A percentile compares a stretch with the other conserved stretches of the same genome.
Evolutionary conservation across 1,284 basidiomycete genomes (phyloP).

Genomic region (Sanghuangporus baumii): DNA sequence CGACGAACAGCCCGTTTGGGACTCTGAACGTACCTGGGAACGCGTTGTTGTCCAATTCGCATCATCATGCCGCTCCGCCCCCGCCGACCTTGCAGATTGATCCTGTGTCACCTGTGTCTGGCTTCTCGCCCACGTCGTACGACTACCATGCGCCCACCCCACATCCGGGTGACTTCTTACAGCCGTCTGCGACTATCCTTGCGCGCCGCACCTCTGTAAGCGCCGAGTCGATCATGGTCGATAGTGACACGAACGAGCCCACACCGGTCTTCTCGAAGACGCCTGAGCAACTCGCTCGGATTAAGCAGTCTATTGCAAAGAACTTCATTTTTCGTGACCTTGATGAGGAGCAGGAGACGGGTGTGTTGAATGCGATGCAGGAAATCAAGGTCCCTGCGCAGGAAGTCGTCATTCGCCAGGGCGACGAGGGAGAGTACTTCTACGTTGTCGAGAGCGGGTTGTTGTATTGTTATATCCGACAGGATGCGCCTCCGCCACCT

Average conservation of each 20-base stretch:
- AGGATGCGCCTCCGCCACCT: slow-evolving; percentile 54
- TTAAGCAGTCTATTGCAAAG: slow-evolving; percentile 80
- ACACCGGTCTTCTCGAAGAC: slow-evolving; percentile 80
- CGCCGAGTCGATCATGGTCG: slow-evolving; percentile 92
- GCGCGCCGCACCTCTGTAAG: slow-evolving; percentile 92
- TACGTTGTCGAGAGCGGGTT: slow-evolving; percentile 93
- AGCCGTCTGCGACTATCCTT: slow-evolving; percentile 72
- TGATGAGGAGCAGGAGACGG: slow-evolving; percentile 92
- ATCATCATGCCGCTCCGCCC: slow-evolving; percentile 21
- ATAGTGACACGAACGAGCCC: slow-evolving; percentile 58
- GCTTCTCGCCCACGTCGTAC: slow-evolving; percentile 46
- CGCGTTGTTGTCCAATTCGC: slow-evolving; percentile 53
- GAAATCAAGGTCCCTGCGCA: slow-evolving; percentile 72
- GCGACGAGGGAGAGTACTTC: slow-evolving; percentile 95
- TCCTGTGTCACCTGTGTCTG: slow-evolving; percentile 53
- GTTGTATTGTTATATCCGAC: slow-evolving; percentile 83
- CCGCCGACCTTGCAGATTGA: slow-evolving; percentile 56
- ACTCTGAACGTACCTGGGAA: slow-evolving; percentile 74
- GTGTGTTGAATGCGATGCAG: slow-evolving; percentile 94
- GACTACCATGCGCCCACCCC: slow-evolving; percentile 33
- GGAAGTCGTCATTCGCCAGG: slow-evolving; percentile 91
- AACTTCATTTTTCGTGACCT: slow-evolving; percentile 97
- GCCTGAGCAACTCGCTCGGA: slow-evolving; percentile 80
- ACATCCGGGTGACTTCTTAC: slow-evolving; percentile 54
- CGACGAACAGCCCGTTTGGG: slow-evolving; percentile 65